Base-by-base conservation (phyloP, 352 stramenopile genomes). In the Globisporangium nunn region DNA sequence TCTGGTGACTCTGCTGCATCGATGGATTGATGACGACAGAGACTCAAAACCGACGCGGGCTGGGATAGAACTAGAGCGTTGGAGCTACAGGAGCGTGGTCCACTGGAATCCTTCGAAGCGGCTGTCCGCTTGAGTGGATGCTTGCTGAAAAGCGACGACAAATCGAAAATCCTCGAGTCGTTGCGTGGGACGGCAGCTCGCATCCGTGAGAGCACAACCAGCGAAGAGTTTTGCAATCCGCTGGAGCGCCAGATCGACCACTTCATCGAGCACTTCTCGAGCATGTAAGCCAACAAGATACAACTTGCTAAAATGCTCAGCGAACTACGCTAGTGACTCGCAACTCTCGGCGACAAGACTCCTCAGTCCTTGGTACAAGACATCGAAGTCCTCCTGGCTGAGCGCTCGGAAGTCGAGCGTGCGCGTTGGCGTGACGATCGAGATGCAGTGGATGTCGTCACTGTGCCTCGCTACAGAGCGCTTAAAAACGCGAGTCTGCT, bases 371-470 rank as follows among this genome's bases (percentile, higher is more conserved):
- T 56, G 54, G 18, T 66, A 66, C 0, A 81, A 61, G 23, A 65
- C 51, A 49, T 77, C 62, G 35, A 77, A 73, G n/a, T 61, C 62
- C 37, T 73, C 54, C 41, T 55, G 49, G 18, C 62, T 68, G 43
- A 74, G 51, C 0, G 72, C 66, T 49, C 63, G 70, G n/a, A 81
- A 58, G 56, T 79, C 72, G 15, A 81, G 68, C 6, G 72, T 81
- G 41, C 72, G 55, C 1, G 52, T 70, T 15, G 70, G 50, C 2
- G 67, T 69, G 47, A 79, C 58, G 28, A 81, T 62, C 17, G 72
- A 79, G 23, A 81, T 53, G 43, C 72, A 81, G 35, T 62, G 39
- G 1, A 46, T 53, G 2, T 68, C 68, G 39, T 69, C 66, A 4
- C 64, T 67, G 28, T 58, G 58, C 45, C 43, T 67, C 23, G 72